Evolutionary conservation across 495 filamentous ascomycete genomes (phyloP).

Genomic region (Extremus antarcticus): DNA sequence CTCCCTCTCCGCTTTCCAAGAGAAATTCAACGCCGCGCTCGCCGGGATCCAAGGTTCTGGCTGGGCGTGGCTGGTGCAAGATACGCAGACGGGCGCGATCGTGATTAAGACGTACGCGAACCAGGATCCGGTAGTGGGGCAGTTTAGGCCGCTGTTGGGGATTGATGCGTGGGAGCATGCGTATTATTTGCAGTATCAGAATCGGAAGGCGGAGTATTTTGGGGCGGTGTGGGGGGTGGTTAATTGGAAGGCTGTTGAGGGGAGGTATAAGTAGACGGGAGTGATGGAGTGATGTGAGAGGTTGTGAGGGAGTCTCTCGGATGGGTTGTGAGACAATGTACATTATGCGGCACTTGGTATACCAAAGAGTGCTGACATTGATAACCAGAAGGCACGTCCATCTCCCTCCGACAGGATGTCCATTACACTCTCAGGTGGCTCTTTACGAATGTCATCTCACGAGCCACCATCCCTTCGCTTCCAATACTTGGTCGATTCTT

Average conservation of each 20-base stretch:
- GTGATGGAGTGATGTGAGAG: not conserved
- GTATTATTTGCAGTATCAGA: conserved; percentile 90
- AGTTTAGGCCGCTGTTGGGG: conserved; percentile 75
- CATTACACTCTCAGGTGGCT: not conserved
- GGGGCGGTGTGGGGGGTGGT: conserved; percentile 92
- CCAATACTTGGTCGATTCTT: not conserved
- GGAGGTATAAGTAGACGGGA: conserved; percentile 50
- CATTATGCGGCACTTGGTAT: not conserved
- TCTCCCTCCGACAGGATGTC: not conserved
- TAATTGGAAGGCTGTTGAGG: conserved; percentile 93
- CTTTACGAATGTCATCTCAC: not conserved
- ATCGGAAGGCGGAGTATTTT: conserved; percentile 98
- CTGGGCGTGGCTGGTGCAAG: conserved; percentile 90
- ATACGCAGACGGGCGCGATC: conserved; percentile 62
- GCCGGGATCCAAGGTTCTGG: conserved; percentile 88
- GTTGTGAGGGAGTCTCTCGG: not conserved
- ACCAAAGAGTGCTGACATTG: too few relatives aligned
- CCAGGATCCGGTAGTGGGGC: conserved; percentile 87
- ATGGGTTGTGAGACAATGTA: not conserved
- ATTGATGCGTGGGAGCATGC: conserved; percentile 98
- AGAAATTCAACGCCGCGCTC: conserved; percentile 64
- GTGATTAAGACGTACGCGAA: conserved; percentile 75
- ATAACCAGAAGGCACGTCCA: too few relatives aligned
- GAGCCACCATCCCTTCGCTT: not conserved
- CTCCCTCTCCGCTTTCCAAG: conserved; percentile 60